These are phyloP conservation scores for Echium plantagineum DNA, from an alignment of 257 asterid species.

Conservation along the genomic window DNA sequence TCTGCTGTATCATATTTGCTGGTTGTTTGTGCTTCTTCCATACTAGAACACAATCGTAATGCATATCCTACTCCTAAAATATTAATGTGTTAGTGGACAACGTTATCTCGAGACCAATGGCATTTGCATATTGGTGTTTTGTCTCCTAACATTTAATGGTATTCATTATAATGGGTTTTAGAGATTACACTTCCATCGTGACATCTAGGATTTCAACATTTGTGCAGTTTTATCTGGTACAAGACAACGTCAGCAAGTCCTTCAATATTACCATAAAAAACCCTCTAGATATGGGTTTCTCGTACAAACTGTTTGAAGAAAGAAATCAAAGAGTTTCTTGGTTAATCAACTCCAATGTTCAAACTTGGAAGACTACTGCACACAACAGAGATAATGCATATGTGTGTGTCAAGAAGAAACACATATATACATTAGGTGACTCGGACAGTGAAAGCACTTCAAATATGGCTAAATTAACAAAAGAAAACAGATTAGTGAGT, in stretches of 20 bases:
- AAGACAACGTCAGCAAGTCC: conserved; percentile 8
- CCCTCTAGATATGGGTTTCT: conserved; percentile 21
- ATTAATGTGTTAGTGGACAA: no score
- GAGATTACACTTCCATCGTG: neutral
- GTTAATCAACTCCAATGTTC: conserved; percentile 14
- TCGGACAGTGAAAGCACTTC: conserved; percentile 14
- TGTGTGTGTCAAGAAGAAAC: conserved; percentile 10
- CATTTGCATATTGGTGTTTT: no score
- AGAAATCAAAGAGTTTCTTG: conserved; percentile 12
- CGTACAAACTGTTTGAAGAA: conserved; percentile 15
- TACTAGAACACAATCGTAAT: no score
- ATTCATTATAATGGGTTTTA: neutral
- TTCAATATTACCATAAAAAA: conserved; percentile 7
- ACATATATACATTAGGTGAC: conserved; percentile 14
- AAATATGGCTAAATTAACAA: conserved; percentile 6
- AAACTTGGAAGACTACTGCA: conserved; percentile 12
- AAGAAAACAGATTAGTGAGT: conserved; percentile 13
- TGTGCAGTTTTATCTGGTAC: conserved; percentile 26
- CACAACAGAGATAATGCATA: conserved; percentile 10
- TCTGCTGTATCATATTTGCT: no score
- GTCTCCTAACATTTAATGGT: no score
- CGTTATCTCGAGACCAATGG: no score
- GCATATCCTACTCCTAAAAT: no score
- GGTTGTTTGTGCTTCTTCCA: no score
- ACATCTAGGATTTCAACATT: neutral